Conservation (phyloP, 2,329 filamentous ascomycete species). For the Phyllosticta ampelicida region DNA sequence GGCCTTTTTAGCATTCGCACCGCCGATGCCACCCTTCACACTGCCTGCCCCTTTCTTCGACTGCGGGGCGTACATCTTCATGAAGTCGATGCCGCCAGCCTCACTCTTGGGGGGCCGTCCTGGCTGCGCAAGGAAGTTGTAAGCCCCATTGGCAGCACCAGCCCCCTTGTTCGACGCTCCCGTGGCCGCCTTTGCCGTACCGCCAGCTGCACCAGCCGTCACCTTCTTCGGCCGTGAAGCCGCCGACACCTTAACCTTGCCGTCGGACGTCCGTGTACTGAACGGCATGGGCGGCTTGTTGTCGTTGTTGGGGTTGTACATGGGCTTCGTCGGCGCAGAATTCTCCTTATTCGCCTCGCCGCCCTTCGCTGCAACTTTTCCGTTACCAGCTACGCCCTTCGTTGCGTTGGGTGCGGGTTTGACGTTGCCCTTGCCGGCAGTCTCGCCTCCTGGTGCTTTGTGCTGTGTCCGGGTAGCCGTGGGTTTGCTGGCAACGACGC, state of each 20-base stretch:
- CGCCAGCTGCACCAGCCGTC: background rate
- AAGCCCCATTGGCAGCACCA: background rate
- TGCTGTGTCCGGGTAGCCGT: background rate
- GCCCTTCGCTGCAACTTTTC: background rate
- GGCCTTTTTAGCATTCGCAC: background rate
- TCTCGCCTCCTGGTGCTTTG: background rate
- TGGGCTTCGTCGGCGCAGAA: background rate
- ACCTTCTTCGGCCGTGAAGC: background rate
- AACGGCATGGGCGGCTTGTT: slow-evolving; percentile 2
- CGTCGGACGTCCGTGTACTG: background rate
- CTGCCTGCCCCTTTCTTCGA: slow-evolving; percentile 5
- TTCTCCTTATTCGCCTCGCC: background rate
- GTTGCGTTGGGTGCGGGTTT: background rate
- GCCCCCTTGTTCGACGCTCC: background rate
- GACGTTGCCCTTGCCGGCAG: background rate
- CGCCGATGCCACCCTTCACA: background rate
- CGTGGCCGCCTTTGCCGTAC: background rate
- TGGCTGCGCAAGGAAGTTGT: background rate
- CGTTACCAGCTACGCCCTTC: background rate
- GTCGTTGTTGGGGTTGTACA: background rate
- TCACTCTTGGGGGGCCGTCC: background rate
- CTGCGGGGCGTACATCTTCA: background rate
- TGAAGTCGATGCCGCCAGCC: slow-evolving; percentile 4
- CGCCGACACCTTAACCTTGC: slow-evolving; percentile 1
- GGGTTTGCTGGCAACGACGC: background rate